Percentiles rank a stretch among this genome's conserved stretches.
Conservation (phyloP, 148 eudicot genomes). For the Dysphania ambrosioides region DNA sequence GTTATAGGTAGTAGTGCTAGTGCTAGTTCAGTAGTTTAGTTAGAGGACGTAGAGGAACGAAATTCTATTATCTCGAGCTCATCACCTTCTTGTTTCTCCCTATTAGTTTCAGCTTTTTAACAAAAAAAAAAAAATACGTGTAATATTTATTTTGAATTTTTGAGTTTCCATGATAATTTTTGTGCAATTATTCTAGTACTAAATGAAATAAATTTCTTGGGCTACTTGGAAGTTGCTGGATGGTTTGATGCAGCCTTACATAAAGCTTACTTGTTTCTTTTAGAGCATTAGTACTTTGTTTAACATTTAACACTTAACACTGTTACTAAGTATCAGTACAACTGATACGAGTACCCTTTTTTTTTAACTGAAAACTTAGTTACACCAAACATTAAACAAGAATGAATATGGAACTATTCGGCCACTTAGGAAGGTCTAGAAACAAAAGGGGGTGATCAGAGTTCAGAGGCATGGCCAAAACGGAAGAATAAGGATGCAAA, state of each 20-base stretch:
- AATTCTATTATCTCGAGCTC: not conserved
- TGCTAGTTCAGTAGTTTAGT: not conserved
- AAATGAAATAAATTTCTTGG: not conserved
- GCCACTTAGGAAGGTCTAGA: no score
- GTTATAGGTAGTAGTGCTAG: no score
- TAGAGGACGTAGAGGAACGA: no score
- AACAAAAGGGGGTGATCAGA: no score
- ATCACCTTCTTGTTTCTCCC: not conserved
- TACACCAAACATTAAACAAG: no score
- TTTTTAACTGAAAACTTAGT: no score
- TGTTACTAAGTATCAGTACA: not conserved
- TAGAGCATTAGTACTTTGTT: not conserved
- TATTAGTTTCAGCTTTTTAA: slow-evolving; percentile 2
- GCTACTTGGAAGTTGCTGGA: not conserved
- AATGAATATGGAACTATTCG: no score
- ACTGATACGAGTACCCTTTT: no score
- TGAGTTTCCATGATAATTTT: no score
- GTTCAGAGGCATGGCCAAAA: no score
- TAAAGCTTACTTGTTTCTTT: slow-evolving; percentile 18
- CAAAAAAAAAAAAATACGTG: no score
- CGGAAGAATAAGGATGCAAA: not conserved
- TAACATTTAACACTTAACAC: not conserved
- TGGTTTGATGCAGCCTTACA: slow-evolving; percentile 21
- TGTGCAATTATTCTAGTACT: not conserved
- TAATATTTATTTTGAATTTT: no score